Percentiles rank a stretch among this genome's conserved stretches.
phyloP scores from a whole-genome alignment of 1,284 basidiomycete genomes.

The Coriolopsis trogii region DNA sequence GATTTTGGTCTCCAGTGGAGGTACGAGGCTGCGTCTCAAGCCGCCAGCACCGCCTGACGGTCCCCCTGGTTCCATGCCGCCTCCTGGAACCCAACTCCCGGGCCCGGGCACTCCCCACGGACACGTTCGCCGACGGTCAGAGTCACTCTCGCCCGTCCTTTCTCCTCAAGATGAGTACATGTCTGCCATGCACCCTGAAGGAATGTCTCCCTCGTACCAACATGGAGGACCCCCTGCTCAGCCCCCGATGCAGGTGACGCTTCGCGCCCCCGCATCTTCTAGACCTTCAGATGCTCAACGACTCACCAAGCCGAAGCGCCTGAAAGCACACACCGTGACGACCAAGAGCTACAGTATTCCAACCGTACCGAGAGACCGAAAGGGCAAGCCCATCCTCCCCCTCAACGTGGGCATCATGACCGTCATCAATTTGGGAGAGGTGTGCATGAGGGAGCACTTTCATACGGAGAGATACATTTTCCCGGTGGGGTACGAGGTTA shows the following conservation, averaged over 20 bases:
- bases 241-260: slow-evolving; percentile 33
- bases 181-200: slow-evolving; percentile 18
- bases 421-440: slow-evolving; percentile 67
- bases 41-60: slow-evolving; percentile 33
- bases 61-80: slow-evolving; percentile 11
- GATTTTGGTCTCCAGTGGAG: slow-evolving; percentile 43
- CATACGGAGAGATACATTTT: slow-evolving; percentile 86
- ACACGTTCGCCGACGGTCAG: slow-evolving; percentile 24
- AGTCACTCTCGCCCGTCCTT: slow-evolving; percentile 31
- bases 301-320: slow-evolving; percentile 66
- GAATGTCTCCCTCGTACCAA: slow-evolving; percentile 25
- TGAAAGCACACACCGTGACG: slow-evolving; percentile 78
- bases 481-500: slow-evolving; percentile 82
- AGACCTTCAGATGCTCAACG: slow-evolving; percentile 46
- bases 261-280: slow-evolving; percentile 28
- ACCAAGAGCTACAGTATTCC: slow-evolving; percentile 76
- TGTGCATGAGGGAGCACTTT: slow-evolving; percentile 80
- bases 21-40: slow-evolving; percentile 45
- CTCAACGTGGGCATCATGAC: slow-evolving; percentile 84
- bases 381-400: slow-evolving; percentile 67
- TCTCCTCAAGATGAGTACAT: slow-evolving; percentile 31
- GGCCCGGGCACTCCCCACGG: slow-evolving; percentile 17
- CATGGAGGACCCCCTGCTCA: slow-evolving; percentile 24
- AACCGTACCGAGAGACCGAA: slow-evolving; percentile 70
- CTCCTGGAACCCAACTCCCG: slow-evolving; percentile 14